Percentiles rank a stretch among this genome's conserved stretches.
Evolutionary conservation across 2,329 filamentous ascomycete species (phyloP).

Genomic region (Beauveria bassiana): DNA sequence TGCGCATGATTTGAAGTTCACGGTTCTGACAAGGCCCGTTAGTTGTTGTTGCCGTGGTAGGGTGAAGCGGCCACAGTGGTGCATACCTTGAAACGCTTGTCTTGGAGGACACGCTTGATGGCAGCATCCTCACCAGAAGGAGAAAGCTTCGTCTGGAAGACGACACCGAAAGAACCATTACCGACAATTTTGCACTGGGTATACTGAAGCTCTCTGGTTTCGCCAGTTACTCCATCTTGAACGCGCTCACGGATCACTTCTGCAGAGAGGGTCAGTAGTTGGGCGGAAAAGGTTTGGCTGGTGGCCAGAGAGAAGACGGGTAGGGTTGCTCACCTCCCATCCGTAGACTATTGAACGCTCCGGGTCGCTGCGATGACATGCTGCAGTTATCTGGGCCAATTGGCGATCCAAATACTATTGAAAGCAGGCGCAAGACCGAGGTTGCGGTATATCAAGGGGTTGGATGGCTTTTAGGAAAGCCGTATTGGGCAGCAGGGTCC

Average conservation of each 20-base stretch:
- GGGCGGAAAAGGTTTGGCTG: background rate
- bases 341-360: conserved; percentile 78
- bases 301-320: background rate
- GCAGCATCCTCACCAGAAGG: conserved; percentile 97
- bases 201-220: conserved; percentile 94
- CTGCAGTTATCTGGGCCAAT: conserved; percentile 15
- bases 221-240: conserved; percentile 93
- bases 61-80: conserved; percentile 15
- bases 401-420: conserved; percentile 8
- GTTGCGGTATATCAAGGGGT: conserved; percentile 21
- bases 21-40: conserved; percentile 64
- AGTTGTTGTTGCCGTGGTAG: conserved; percentile 10
- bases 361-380: conserved; percentile 89
- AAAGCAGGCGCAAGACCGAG: conserved; percentile 2
- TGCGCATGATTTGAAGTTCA: conserved; percentile 99
- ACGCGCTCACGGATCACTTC: conserved; percentile 99
- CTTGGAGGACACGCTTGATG: conserved; percentile 97
- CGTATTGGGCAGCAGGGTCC: conserved; percentile 28
- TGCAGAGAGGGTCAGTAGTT: conserved; percentile 33
- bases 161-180: conserved; percentile 96
- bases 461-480: conserved; percentile 22
- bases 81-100: conserved; percentile 96
- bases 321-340: conserved; percentile 74
- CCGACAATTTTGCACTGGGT: conserved; percentile 99
- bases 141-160: conserved; percentile 97